Percentiles rank a stretch among this genome's conserved stretches.
phyloP scores from a whole-genome alignment of 345 rosid species.

The Eucalyptus grandis region DNA sequence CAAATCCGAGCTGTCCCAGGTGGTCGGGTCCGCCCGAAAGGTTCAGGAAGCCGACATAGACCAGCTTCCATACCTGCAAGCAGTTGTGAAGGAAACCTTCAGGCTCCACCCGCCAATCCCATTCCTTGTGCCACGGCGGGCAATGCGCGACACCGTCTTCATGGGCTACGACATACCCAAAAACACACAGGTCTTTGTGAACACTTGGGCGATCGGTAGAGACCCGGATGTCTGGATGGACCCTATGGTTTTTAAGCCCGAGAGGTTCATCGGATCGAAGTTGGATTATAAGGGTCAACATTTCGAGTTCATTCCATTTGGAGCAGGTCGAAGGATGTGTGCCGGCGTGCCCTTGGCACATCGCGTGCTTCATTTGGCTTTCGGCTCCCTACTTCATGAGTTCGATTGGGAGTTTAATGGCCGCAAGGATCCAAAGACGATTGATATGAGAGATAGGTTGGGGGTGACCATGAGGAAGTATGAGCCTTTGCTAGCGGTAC shows the following conservation, averaged over 20 bases:
- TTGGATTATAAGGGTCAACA: conserved; percentile 31
- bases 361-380: conserved; percentile 3
- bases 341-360: conserved; percentile 27
- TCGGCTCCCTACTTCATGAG: conserved; percentile 30
- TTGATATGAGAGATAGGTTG: conserved; percentile 18
- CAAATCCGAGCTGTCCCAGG: conserved; percentile 30
- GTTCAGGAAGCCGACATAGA: conserved; percentile 42
- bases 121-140: conserved; percentile 36
- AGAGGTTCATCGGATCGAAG: conserved; percentile 24
- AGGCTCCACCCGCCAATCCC: conserved; percentile 55
- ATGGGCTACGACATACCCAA: conserved; percentile 41
- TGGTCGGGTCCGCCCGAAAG: conserved; percentile 22
- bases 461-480: conserved; percentile 19
- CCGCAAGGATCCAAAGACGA: background rate
- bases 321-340: conserved; percentile 38
- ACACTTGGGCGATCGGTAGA: conserved; percentile 58
- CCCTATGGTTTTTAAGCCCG: conserved; percentile 15
- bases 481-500: conserved; percentile 15
- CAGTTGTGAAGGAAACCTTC: conserved; percentile 30
- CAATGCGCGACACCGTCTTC: conserved; percentile 26
- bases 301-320: conserved; percentile 30
- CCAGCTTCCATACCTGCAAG: conserved; percentile 38
- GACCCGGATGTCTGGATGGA: conserved; percentile 41
- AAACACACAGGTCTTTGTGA: conserved; percentile 34
- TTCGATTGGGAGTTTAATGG: conserved; percentile 26